These are phyloP conservation scores for Pinus tabuliformis DNA, from an alignment of 75 land plant species.

Conservation along the genomic window DNA sequence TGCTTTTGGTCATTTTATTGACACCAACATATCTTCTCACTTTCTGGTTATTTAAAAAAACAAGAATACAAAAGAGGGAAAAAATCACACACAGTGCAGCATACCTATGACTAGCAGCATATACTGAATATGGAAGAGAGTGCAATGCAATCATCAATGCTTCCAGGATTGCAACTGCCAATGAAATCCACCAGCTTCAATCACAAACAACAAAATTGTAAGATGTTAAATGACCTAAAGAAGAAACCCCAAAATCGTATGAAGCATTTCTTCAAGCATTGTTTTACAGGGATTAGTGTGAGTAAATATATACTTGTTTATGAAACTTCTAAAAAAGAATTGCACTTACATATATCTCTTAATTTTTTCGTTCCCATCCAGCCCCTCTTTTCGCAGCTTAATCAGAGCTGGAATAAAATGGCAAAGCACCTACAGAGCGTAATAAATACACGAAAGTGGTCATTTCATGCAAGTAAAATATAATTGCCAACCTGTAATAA, in stretches of 20 bases:
- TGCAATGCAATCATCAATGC: constrained; percentile 57
- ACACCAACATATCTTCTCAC: neutral
- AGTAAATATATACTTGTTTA: neutral
- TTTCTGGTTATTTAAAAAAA: neutral
- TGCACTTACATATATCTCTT: constrained; percentile 93
- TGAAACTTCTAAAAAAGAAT: constrained; percentile 10
- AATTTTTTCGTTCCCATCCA: constrained; percentile 90
- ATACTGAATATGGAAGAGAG: constrained; percentile 80
- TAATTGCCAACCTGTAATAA: neutral
- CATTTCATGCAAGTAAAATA: neutral
- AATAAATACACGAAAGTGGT: neutral
- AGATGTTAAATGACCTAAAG: neutral
- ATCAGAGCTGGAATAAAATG: constrained; percentile 87
- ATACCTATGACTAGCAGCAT: constrained; percentile 76
- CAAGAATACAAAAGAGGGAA: neutral
- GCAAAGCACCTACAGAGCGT: constrained; percentile 75
- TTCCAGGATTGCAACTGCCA: constrained; percentile 80
- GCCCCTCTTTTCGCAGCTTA: constrained; percentile 92
- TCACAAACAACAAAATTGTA: neutral
- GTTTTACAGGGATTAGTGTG: neutral
- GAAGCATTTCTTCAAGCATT: neutral
- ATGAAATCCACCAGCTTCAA: constrained; percentile 89
- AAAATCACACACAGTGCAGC: neutral
- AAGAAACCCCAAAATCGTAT: neutral
- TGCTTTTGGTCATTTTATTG: neutral